Evolutionary conservation across 2,329 filamentous ascomycete species (phyloP).

Genomic region (Thelonectria rubi): DNA sequence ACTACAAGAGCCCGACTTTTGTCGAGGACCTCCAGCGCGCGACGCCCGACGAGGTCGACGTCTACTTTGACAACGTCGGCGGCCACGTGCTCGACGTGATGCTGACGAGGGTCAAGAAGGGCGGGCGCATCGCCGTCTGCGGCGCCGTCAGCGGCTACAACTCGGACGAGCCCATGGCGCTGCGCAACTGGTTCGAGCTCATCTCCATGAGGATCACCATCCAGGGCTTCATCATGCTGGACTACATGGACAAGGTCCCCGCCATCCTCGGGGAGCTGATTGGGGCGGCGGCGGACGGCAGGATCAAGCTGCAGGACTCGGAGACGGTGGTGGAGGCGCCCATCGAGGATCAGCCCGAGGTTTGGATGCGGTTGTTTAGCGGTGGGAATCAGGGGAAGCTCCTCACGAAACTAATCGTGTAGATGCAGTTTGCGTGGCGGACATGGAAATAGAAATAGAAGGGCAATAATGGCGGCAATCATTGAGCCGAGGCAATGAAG

Average conservation of each 20-base stretch:
- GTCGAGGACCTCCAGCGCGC: constrained; percentile 39
- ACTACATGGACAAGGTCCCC: constrained; percentile 43
- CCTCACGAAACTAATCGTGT: constrained; percentile 39
- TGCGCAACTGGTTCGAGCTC: constrained; percentile 44
- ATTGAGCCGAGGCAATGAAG: too few species aligned
- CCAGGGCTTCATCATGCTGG: constrained; percentile 43
- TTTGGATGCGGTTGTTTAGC: constrained; percentile 42
- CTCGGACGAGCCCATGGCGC: constrained; percentile 41
- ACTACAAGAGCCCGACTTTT: constrained; percentile 45
- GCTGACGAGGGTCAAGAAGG: constrained; percentile 42
- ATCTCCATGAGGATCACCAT: constrained; percentile 41
- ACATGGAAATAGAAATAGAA: too few species aligned
- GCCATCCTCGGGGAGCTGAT: constrained; percentile 41
- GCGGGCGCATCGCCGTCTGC: constrained; percentile 40
- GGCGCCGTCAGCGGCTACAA: constrained; percentile 42
- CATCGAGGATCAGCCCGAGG: constrained; percentile 41
- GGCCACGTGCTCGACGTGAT: constrained; percentile 41
- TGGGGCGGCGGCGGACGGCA: constrained; percentile 40
- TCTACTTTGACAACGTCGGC: constrained; percentile 45
- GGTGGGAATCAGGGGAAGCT: constrained; percentile 44
- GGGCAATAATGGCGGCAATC: too few species aligned
- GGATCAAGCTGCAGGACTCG: constrained; percentile 37
- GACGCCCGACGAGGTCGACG: constrained; percentile 42
- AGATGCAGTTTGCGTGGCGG: too few species aligned
- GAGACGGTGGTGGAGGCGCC: constrained; percentile 41